Evolutionary conservation across 2,329 filamentous ascomycete species (phyloP).

Genomic region (Fusarium sp.): DNA sequence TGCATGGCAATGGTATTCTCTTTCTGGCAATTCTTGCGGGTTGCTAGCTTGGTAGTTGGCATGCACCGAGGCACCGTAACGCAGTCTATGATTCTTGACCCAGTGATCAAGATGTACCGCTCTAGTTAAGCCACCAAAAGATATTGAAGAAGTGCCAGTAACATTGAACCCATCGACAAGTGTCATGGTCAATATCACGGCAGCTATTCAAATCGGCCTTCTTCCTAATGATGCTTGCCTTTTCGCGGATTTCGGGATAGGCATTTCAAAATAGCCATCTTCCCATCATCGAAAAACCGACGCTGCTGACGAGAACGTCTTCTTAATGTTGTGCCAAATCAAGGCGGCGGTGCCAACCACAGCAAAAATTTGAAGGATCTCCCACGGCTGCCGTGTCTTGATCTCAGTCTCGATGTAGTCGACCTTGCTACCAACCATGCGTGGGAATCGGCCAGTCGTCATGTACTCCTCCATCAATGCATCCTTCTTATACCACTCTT

Average conservation of each 20-base stretch:
- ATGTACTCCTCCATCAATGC: constrained; percentile 87
- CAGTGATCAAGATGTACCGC: constrained; percentile 16
- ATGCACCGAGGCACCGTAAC: constrained; percentile 17
- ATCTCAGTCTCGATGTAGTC: constrained; percentile 72
- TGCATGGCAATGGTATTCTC: constrained; percentile 9
- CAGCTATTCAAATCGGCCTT: too few relatives aligned
- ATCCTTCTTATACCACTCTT: constrained; percentile 95
- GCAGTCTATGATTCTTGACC: not conserved
- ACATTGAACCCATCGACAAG: too few relatives aligned
- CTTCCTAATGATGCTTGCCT: too few relatives aligned
- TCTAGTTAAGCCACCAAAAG: not conserved
- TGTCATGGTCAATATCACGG: too few relatives aligned
- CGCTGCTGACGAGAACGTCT: constrained; percentile 45
- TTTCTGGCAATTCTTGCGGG: constrained; percentile 12
- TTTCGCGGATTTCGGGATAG: too few relatives aligned
- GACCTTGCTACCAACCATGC: constrained; percentile 67
- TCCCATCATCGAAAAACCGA: constrained; percentile 40
- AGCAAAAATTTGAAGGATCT: constrained; percentile 69
- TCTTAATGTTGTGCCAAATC: constrained; percentile 58
- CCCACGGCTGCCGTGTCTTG: constrained; percentile 67
- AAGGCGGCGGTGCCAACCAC: constrained; percentile 63
- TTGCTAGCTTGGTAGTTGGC: constrained; percentile 14
- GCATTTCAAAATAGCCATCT: too few relatives aligned
- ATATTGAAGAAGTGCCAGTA: too few relatives aligned
- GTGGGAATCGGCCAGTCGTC: constrained; percentile 84